Evolutionary conservation across 2,329 filamentous ascomycete species (phyloP), one percentile per base, ranked within the genome.

Genomic region (Chlorencoelia australis): DNA sequence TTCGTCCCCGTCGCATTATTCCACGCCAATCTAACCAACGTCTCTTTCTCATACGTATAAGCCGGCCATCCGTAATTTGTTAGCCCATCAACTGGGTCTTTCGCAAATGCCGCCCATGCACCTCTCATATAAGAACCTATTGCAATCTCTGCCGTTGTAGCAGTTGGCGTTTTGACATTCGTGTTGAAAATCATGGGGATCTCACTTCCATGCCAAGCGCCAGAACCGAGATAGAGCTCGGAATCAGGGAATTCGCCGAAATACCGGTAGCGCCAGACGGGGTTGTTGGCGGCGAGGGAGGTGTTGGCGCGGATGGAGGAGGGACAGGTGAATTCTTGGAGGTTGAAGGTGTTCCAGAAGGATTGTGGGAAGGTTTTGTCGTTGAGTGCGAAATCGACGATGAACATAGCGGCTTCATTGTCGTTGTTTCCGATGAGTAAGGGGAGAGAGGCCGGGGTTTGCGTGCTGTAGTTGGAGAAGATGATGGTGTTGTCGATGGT

Each of bases 41-140:
- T 41, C n/a, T 36, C 24, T n/a, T 21, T 27, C 19, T 11, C 19
- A 16, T 25, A 4, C 3, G 33, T 28, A 21, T 43, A 43, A 15
- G 19, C n/a, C 16, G 41, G 41, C 37, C 37, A 43, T 30, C 54
- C 49, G 39, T 57, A 59, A 2, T 34, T 45, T 10, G 36, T 48
- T 18, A 63, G 40, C 2, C 60, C 60, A 13, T 54, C 45, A 7
- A 37, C 38, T 2, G 61, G 58, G 41, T 63, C 48, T 36, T 58
- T 62, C 9, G 60, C 59, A 43, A 64, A 64, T 1, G 58, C 46
- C 1, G 59, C 53, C 58, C 60, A 63, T 8, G 60, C 60, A 2
- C 54, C 53, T n/a, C 57, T 51, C 37, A 62, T 51, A 27, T 59
- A 62, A 13, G 50, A 45, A 13, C 47, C 54, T 5, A 62, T 48